Evolutionary conservation across 2,329 filamentous ascomycete genomes (phyloP), one percentile per base, ranked within the genome.

Genomic region (Alternaria solani): DNA sequence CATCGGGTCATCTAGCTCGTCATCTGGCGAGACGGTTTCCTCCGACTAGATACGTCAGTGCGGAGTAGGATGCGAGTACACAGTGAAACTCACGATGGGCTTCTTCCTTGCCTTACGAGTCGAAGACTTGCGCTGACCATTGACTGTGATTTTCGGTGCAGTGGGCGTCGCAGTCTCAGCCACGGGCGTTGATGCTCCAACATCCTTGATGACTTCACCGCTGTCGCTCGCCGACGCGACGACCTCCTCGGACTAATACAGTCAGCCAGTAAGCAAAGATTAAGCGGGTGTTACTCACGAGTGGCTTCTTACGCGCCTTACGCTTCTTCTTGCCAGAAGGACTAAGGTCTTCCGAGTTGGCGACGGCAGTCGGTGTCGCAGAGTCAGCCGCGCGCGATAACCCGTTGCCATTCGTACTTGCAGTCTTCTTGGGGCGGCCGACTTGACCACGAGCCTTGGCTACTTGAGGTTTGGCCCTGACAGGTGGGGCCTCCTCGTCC

Each of bases 1-100:
- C 63, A 68, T 66, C 14, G 68, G 56, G 51, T 74, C 70, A 23
- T 73, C 68, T 7, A 71, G 59, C 44, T 73, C 69, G 52, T 75
- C 71, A 59, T 74, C 71, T n/a, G 67, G 69, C n/a, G 66, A 70
- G 41, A 75, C 68, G 2, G 49, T 72, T 47, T 74, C 68, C 57
- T 74, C 70, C 1, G 72, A 75, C 73, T 75, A 28, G 20, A 23
- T 26, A 25, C 4, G 41, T 70, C n/a, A 63, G 52, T 30, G 25
- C 41, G 2, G 7, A 53, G 39, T 34, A 34, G 38, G 49, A 26
- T 38, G 34, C n/a, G 34, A 23, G 39, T 30, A 20, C n/a, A 52
- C 8, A 47, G 26, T n/a, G 20, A 46, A 34, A 61, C 72, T 68
- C 64, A 75, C 73, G 8, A 75, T 63, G 34, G 68, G 71, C 59